phyloP scores from a whole-genome alignment of 768 basidiomycete species.

The Phylloporus sp. region DNA sequence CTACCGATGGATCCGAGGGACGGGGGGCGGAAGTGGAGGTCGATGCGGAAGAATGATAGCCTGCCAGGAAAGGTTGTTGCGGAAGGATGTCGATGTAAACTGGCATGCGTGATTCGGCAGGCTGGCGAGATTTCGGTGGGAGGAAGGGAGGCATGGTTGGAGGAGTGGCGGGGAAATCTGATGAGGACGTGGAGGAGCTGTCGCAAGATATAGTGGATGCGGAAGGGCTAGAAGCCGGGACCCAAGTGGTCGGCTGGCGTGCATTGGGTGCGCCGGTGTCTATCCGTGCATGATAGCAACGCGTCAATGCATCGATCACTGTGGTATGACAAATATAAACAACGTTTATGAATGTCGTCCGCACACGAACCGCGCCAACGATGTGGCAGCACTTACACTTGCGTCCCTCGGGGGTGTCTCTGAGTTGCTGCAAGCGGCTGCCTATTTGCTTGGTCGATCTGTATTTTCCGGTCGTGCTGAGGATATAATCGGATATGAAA shows the following conservation, averaged over 20 bases:
- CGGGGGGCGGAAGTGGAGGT: not conserved
- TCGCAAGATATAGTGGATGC: constrained; percentile 28
- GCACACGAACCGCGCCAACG: constrained; percentile 23
- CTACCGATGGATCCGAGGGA: constrained; percentile 26
- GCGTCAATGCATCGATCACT: constrained; percentile 34
- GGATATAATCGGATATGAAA: constrained; percentile 77
- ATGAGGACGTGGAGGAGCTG: constrained; percentile 15
- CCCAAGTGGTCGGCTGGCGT: constrained; percentile 13
- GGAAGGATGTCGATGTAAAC: constrained; percentile 33
- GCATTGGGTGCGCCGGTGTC: constrained; percentile 19
- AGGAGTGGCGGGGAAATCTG: constrained; percentile 13
- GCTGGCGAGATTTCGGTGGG: constrained; percentile 20
- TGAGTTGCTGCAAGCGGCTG: constrained; percentile 71
- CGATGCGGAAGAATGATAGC: not conserved
- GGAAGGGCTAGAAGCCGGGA: constrained; percentile 13
- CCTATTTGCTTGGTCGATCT: constrained; percentile 78
- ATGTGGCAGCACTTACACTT: constrained; percentile 48
- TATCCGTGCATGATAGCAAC: constrained; percentile 29
- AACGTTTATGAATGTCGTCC: constrained; percentile 24
- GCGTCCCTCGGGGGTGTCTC: constrained; percentile 70
- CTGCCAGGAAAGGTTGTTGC: constrained; percentile 6
- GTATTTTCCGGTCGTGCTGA: constrained; percentile 58
- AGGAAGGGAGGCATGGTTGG: constrained; percentile 19
- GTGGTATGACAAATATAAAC: constrained; percentile 29
- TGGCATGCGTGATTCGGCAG: constrained; percentile 25